Conservation (phyloP, 768 basidiomycete genomes). For the Suillus sp. region DNA sequence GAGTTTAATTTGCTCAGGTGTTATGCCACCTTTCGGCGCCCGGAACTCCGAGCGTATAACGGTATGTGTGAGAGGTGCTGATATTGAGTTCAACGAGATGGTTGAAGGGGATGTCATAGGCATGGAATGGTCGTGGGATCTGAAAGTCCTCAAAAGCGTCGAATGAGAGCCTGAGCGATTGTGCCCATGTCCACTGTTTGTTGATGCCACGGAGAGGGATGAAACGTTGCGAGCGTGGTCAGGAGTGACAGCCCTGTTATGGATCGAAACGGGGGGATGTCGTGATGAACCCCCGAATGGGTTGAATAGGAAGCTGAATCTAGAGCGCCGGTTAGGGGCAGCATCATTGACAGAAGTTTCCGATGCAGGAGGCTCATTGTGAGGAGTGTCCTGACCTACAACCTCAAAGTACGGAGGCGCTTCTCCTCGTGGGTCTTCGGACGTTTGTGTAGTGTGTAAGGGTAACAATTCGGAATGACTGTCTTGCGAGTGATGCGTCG, state of each 20-base stretch:
- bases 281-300: constrained; percentile 36
- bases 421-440: constrained; percentile 52
- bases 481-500: constrained; percentile 20
- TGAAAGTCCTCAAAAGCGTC: constrained; percentile 27
- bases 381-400: constrained; percentile 27
- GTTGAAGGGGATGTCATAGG: constrained; percentile 64
- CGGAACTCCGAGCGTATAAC: constrained; percentile 68
- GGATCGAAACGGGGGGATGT: constrained; percentile 15
- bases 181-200: constrained; percentile 34
- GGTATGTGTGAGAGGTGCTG: constrained; percentile 76
- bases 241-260: constrained; percentile 26
- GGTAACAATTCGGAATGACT: constrained; percentile 26
- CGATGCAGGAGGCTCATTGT: constrained; percentile 21
- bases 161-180: constrained; percentile 42
- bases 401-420: constrained; percentile 72
- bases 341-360: not conserved
- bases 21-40: constrained; percentile 52
- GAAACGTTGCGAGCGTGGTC: constrained; percentile 21
- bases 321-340: constrained; percentile 40
- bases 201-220: constrained; percentile 24
- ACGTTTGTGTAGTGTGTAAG: constrained; percentile 15
- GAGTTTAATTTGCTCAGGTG: constrained; percentile 60
- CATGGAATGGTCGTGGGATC: constrained; percentile 42
- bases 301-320: constrained; percentile 50
- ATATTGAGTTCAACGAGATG: constrained; percentile 75